These are phyloP conservation scores for Talaromyces sp. DNA, from an alignment of 2,329 filamentous ascomycete genomes.

Conservation along the genomic window DNA sequence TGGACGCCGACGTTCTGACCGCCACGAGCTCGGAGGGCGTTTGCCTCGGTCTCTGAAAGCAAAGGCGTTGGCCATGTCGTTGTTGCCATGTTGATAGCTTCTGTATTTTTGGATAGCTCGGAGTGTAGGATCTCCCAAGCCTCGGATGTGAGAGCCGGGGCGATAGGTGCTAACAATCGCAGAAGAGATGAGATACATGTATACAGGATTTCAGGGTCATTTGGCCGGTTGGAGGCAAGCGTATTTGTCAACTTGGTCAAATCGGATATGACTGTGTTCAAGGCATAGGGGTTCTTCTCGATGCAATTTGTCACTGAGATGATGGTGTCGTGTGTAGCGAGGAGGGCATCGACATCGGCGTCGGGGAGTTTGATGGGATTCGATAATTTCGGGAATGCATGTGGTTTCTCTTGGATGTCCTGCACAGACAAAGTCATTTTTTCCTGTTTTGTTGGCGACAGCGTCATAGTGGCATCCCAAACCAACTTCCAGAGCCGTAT, in stretches of 20 bases:
- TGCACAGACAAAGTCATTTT: conserved; percentile 20
- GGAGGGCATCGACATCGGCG: conserved; percentile 53
- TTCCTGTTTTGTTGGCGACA: conserved; percentile 24
- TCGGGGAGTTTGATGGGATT: conserved; percentile 32
- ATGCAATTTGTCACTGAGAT: conserved; percentile 65
- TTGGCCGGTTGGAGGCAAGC: conserved; percentile 47
- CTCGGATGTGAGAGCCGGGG: conserved; percentile 77
- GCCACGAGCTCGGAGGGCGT: conserved; percentile 49
- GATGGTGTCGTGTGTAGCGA: conserved; percentile 65
- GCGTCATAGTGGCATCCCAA: conserved; percentile 29
- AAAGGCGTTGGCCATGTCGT: conserved; percentile 56
- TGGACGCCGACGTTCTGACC: conserved; percentile 61
- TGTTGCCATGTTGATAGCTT: conserved; percentile 41
- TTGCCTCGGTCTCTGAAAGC: conserved; percentile 38
- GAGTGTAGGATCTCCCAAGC: conserved; percentile 63
- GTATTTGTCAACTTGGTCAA: conserved; percentile 77
- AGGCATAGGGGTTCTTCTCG: conserved; percentile 65
- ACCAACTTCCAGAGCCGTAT: conserved; percentile 62
- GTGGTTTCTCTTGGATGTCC: conserved; percentile 24
- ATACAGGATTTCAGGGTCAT: conserved; percentile 36
- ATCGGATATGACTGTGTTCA: conserved; percentile 82
- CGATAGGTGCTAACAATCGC: conserved; percentile 72
- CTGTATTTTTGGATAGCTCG: conserved; percentile 18
- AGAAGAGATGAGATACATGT: conserved; percentile 57
- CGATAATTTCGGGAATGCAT: conserved; percentile 26